Percentiles rank a stretch among this genome's conserved stretches.
These are phyloP conservation scores for Cantharellus anzutake DNA, from an alignment of 768 basidiomycete genomes.

Conservation along the genomic window DNA sequence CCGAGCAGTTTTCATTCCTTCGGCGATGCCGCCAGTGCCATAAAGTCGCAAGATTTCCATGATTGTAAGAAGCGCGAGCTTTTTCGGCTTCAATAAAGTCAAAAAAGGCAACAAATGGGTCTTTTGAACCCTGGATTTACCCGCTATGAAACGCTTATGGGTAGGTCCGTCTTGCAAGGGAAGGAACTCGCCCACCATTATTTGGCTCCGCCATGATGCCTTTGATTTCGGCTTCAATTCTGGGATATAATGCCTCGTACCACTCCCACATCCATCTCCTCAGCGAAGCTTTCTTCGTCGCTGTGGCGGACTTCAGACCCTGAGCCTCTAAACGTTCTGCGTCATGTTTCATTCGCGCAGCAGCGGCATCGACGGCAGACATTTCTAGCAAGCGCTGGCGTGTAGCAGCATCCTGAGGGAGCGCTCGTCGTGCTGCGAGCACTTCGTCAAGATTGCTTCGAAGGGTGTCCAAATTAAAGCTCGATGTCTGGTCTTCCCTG, in stretches of 20 bases:
- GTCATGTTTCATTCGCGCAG: slow-evolving; percentile 47
- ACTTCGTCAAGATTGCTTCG: slow-evolving; percentile 48
- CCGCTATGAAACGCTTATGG: not conserved
- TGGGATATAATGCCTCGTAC: slow-evolving; percentile 39
- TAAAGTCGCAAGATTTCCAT: slow-evolving; percentile 72
- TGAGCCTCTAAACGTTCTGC: slow-evolving; percentile 36
- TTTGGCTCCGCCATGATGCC: slow-evolving; percentile 25
- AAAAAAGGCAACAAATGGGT: slow-evolving; percentile 36
- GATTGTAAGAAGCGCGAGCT: slow-evolving; percentile 74
- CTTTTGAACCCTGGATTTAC: not conserved
- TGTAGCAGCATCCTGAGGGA: slow-evolving; percentile 44
- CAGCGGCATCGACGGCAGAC: slow-evolving; percentile 70
- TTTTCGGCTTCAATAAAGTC: slow-evolving; percentile 50
- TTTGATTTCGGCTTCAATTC: slow-evolving; percentile 33
- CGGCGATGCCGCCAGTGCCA: slow-evolving; percentile 52
- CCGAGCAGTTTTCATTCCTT: slow-evolving; percentile 80
- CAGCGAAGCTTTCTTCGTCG: slow-evolving; percentile 28
- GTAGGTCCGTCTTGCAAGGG: not conserved
- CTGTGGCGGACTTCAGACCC: slow-evolving; percentile 21
- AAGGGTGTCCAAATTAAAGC: slow-evolving; percentile 58
- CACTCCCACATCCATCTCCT: slow-evolving; percentile 77
- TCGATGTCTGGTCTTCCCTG: slow-evolving; percentile 22
- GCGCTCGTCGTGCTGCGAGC: slow-evolving; percentile 39
- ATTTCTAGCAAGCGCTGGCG: slow-evolving; percentile 73
- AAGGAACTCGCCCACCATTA: slow-evolving; percentile 9